These are phyloP conservation scores for Sporothrix euskadiensis DNA, from an alignment of 2,329 filamentous ascomycete species.

Conservation along the genomic window DNA sequence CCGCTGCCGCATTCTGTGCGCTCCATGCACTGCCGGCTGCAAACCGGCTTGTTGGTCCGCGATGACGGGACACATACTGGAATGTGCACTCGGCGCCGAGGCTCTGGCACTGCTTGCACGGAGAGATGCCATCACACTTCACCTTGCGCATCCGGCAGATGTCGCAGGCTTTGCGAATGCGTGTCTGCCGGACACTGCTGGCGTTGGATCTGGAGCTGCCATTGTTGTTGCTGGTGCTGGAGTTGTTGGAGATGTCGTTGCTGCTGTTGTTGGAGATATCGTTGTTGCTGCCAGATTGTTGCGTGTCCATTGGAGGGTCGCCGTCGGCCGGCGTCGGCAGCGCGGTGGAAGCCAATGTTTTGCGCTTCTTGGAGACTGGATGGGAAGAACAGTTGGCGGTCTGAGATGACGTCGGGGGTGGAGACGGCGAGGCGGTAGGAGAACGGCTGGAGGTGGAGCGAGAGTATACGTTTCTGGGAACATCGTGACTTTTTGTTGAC, in stretches of 20 bases:
- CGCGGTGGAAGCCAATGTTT: neutral
- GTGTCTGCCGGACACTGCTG: slow-evolving; percentile 40
- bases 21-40: slow-evolving; percentile 35
- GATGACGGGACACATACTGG: slow-evolving; percentile 57
- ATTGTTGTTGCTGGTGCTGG: slow-evolving; percentile 32
- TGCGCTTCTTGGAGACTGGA: slow-evolving; percentile 10
- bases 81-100: slow-evolving; percentile 61
- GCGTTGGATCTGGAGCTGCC: neutral
- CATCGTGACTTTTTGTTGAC: neutral
- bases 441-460: neutral
- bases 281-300: slow-evolving; percentile 1
- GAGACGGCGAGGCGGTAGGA: neutral
- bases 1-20: slow-evolving; percentile 6
- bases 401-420: neutral
- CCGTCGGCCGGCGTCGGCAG: neutral
- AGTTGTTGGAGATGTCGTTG: neutral
- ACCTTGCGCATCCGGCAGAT: slow-evolving; percentile 64
- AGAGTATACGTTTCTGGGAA: neutral
- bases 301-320: slow-evolving; percentile 16
- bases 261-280: neutral
- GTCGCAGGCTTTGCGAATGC: slow-evolving; percentile 60
- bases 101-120: slow-evolving; percentile 56
- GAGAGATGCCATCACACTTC: slow-evolving; percentile 41
- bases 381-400: neutral
- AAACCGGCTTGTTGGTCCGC: slow-evolving; percentile 62